phyloP scores from a whole-genome alignment of 2,329 filamentous ascomycete genomes.

The Fusarium nematophilum region DNA sequence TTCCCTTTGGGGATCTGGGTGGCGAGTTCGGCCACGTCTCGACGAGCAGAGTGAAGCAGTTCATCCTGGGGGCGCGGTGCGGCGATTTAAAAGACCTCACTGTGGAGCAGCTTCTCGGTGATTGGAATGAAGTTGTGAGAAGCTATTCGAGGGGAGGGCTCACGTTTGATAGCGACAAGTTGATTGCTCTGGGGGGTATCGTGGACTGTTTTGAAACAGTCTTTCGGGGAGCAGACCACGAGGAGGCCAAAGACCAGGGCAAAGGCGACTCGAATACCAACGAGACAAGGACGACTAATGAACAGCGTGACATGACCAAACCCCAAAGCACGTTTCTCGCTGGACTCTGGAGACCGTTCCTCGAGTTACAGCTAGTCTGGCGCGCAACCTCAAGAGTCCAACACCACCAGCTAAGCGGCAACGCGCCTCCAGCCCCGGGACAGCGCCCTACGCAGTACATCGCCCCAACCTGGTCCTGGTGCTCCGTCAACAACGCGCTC shows the following conservation, averaged over 20 bases:
- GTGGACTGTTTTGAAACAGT: background rate
- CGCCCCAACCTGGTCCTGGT: conserved; percentile 26
- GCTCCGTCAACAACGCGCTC: conserved; percentile 16
- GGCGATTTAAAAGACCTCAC: background rate
- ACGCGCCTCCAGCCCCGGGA: background rate
- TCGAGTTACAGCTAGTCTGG: conserved; percentile 23
- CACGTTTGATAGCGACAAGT: background rate
- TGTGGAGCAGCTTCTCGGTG: background rate
- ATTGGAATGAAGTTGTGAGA: conserved; percentile 21
- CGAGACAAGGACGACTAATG: background rate
- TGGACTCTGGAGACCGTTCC: conserved; percentile 15
- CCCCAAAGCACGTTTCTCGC: conserved; percentile 1
- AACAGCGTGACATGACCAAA: background rate
- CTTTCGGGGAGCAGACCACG: background rate
- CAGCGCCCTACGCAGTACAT: background rate
- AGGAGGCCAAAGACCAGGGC: background rate
- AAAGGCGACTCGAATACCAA: background rate
- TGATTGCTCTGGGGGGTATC: conserved; percentile 16
- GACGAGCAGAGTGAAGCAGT: conserved; percentile 1
- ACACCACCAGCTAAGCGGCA: background rate
- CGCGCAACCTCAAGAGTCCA: conserved; percentile 15
- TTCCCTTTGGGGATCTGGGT: conserved; percentile 7
- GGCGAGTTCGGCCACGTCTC: background rate
- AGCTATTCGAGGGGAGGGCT: conserved; percentile 7
- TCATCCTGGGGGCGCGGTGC: background rate